Conservation (phyloP, 169 alveolate species). For the Perkinsus marinus region DNA sequence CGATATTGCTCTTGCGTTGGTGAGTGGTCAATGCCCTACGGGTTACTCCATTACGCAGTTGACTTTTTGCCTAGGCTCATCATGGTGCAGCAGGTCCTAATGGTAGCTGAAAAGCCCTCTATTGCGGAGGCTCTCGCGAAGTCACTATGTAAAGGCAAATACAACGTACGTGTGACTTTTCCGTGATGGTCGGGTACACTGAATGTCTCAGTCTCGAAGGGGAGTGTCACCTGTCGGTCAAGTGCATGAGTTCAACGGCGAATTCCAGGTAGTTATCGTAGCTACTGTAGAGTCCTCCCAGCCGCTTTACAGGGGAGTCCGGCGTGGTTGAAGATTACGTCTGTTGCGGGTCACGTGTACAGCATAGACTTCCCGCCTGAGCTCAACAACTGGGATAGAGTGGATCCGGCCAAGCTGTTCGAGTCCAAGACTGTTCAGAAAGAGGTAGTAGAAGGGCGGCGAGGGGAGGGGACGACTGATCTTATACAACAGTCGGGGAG, state of each 20-base stretch:
- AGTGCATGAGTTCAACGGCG: slow-evolving; percentile 63
- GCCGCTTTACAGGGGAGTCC: background rate
- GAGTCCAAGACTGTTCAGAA: slow-evolving; percentile 79
- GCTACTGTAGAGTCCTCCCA: background rate
- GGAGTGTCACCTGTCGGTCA: slow-evolving; percentile 33
- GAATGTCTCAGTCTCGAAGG: slow-evolving; percentile 11
- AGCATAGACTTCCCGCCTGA: slow-evolving; percentile 83
- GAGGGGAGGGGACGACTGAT: background rate
- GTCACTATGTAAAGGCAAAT: slow-evolving; percentile 60
- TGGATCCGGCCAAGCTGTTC: slow-evolving; percentile 81
- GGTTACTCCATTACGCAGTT: background rate
- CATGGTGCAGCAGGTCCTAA: slow-evolving; percentile 52
- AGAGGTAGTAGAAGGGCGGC: slow-evolving; percentile 34
- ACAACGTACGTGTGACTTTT: slow-evolving; percentile 43
- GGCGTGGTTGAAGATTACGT: slow-evolving; percentile 47
- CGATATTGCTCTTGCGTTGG: background rate
- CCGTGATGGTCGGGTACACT: slow-evolving; percentile 11
- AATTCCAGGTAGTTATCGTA: slow-evolving; percentile 57
- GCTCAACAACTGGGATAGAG: slow-evolving; percentile 78
- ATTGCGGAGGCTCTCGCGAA: slow-evolving; percentile 89
- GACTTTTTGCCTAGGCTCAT: background rate
- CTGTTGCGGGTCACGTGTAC: slow-evolving; percentile 88
- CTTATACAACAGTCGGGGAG: slow-evolving; percentile 31
- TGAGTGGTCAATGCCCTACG: background rate
- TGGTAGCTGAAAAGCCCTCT: slow-evolving; percentile 99